phyloP scores from a whole-genome alignment of 495 filamentous ascomycete genomes.

The Daldinia decipiens region DNA sequence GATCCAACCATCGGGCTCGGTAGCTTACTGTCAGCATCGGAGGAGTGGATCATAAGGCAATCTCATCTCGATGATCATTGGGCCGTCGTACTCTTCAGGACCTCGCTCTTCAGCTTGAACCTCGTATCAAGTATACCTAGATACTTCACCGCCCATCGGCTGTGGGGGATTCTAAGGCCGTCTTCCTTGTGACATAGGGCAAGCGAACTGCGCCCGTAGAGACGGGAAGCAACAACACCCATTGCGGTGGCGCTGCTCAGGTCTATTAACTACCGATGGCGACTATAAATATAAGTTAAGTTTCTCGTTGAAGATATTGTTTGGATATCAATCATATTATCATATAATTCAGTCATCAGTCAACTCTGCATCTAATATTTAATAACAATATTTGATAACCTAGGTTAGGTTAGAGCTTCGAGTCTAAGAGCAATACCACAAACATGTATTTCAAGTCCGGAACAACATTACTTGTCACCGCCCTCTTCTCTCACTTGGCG shows the following conservation, averaged over 20 bases:
- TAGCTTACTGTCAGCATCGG: conserved; percentile 19
- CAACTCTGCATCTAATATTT: not conserved
- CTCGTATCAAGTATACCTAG: conserved; percentile 10
- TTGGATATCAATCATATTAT: not conserved
- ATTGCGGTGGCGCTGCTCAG: conserved; percentile 1
- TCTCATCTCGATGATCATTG: conserved; percentile 15
- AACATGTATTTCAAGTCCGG: conserved; percentile 30
- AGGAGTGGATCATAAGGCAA: conserved; percentile 5
- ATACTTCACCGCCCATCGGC: conserved; percentile 7
- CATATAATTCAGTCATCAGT: conserved; percentile 1
- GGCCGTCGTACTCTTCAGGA: not conserved
- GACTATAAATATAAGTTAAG: conserved; percentile 26
- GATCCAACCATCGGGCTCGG: conserved; percentile 25
- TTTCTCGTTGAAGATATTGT: not conserved
- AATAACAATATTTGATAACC: not conserved
- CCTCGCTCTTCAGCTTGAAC: conserved; percentile 16
- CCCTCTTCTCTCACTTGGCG: conserved; percentile 29
- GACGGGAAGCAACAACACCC: not conserved
- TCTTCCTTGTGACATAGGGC: not conserved
- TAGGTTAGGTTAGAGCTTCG: not conserved
- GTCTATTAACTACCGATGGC: conserved; percentile 11
- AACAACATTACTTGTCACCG: conserved; percentile 25
- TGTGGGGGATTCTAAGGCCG: not conserved
- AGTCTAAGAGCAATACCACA: not conserved
- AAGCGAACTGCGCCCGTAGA: not conserved